Base-by-base conservation (phyloP, 208 protist genomes). In the Leishmania amazonensis region DNA sequence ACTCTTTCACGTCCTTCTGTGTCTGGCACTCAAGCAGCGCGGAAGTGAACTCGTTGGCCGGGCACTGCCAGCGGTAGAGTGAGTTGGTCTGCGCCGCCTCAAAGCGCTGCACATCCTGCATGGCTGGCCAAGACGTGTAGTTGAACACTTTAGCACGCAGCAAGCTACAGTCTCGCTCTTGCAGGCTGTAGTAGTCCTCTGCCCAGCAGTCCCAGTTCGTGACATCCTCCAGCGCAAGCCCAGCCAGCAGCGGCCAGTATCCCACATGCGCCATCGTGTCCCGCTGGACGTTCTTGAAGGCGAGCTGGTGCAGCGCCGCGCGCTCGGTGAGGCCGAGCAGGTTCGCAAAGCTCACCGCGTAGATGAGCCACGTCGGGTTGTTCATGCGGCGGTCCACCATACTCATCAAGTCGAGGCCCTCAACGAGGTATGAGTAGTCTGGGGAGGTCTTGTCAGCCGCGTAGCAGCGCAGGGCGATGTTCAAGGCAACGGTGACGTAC, bases 241-340 rank as follows among this genome's bases (percentile, higher is more conserved):
- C 91, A 8, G 62, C 60, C 24, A 94, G 72, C 78, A 97, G 79
- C 35, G 95, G 89, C 92, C 91, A 95, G 86, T 95, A 97, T 19
- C 95, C 93, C 64, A 96, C 70, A 80, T 97, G 95, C 15, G 88
- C 86, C 95, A 97, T 97, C n/a, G 93, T 96, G 82, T 97, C 95
- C 64, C 90, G 89, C 87, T 97, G 95, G 31, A 97, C 86, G 84
- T 88, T 94, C 78, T 95, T 94, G 75, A 97, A 96, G 58, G 89
- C 83, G 74, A 97, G 87, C 81, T 96, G 93, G 71, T 89, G 88
- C 62, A 88, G 85, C 64, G 93, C 90, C 42, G 85, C 89, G 31
- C 79, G 75, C 76, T 97, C 93, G 35, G 87, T 79, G 54, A 97
- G 85, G 24, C 93, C 88, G 45, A 96, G 78, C 4, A 93, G 84